Evolutionary conservation across 768 basidiomycete species (phyloP), one percentile per base, ranked within the genome.

Genomic region (Lactarius quietus): DNA sequence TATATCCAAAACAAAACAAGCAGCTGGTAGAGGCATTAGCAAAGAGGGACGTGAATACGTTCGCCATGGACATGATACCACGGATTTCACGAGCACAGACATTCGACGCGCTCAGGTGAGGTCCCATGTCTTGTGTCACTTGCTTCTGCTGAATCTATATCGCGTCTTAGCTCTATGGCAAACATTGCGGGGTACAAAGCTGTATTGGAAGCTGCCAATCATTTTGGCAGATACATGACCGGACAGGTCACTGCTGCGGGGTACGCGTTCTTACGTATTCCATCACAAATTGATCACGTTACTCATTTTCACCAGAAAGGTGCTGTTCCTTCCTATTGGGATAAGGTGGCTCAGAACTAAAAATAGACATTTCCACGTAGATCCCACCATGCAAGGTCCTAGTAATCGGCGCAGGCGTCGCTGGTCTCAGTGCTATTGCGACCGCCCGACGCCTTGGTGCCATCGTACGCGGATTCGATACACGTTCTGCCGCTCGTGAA

Each of bases 171-270:
- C 71, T 93, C 92, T 29, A 95, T 95, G 93, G 87, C 89, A n/a
- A 95, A 94, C 73, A 94, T 93, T 48, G 84, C 92, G n/a, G 93
- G 93, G 15, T 95, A 95, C 75, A 93, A 95, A 74, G 93, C 93
- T 45, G 92, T 95, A 55, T 75, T 95, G 73, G 93, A 95, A 75
- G 93, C 93, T 35, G 90, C 92, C 29, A 93, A 92, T 74, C 84
- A 90, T 72, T 95, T 95, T 71, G 92, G 92, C 71, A 81, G 93
- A 70, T 94, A 92, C 78, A 80, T 95, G 69, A 93, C 93, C 38
- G 93, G 93, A 71, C 93, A 95, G 75, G 91, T 92, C 61, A 95
- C 93, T 7, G 93, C 93, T 64, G 92, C 92, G 74, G 91, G 90
- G 88, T 91, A 74, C 73, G 87, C 80, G 23, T 39, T 51, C 55